Evolutionary conservation across 768 basidiomycete species (phyloP), one percentile per base, ranked within the genome.

Genomic region (Rhizopogon vinicolor): DNA sequence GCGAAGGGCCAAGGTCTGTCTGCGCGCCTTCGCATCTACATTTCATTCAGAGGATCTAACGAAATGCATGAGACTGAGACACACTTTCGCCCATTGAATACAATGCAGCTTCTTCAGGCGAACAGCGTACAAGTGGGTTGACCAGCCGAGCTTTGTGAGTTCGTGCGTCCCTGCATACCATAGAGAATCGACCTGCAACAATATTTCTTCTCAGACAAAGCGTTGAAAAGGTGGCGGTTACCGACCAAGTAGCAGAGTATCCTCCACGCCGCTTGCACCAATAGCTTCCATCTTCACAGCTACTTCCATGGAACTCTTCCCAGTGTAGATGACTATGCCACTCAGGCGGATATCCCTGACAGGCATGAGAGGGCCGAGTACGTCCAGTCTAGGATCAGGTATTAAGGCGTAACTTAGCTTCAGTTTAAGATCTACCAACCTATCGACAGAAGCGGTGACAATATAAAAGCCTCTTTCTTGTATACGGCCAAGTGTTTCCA

Each of bases 401-500:
- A 46, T 31, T n/a, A 10, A 31, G 7, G 5, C 12, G 10, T 3
- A 18, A 10, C 8, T 10, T 44, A 22, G 51, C 7, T 28, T 6
- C 33, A 4, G 19, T 14, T 46, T 3, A 42, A 40, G 12, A 51
- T 8, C n/a, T 13, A 52, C 70, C 33, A 54, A 83, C 86, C 90
- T 73, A 63, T 94, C 90, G 2, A 91, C 91, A 6, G 85, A 82
- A 37, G 91, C 91, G 2, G 91, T 93, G 12, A 91, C 91, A 60
- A 93, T 80, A 60, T 92, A 93, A 61, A 91, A 85, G 1, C 87
- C 88, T 25, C 79, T 76, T 49, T 87, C 79, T 19, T 82, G 72
- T 3, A 88, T 74, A 51, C 74, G 72, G 41, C 81, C 81, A 3
- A 85, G 68, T 1, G 76, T 78, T 58, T 78, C 69, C n/a, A 83